These are phyloP conservation scores for Trapa incisa DNA, from an alignment of 345 rosid species.

Conservation along the genomic window DNA sequence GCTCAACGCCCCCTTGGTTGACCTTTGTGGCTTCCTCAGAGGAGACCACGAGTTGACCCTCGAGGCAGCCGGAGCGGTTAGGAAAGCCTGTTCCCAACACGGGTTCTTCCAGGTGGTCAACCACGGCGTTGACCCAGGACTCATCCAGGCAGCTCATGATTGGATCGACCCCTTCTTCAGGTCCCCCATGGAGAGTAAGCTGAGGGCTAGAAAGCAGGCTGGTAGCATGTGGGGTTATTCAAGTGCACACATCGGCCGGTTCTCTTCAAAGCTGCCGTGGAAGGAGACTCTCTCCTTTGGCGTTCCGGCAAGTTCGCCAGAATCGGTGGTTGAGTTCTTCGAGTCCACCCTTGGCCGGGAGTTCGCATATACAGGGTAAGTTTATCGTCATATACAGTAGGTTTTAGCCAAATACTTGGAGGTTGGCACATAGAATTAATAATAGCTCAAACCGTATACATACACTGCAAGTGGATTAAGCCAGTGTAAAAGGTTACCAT, in stretches of 20 bases:
- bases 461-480: too few relatives aligned
- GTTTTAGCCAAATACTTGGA: too few relatives aligned
- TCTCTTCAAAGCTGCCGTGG: conserved; percentile 49
- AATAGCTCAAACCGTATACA: too few relatives aligned
- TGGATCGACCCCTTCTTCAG: conserved; percentile 23
- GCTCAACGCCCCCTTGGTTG: conserved; percentile 32
- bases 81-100: conserved; percentile 38
- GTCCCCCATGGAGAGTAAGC: conserved; percentile 19
- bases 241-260: conserved; percentile 32
- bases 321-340: conserved; percentile 14
- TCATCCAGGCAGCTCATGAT: conserved; percentile 24
- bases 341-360: conserved; percentile 22
- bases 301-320: conserved; percentile 1
- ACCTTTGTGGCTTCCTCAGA: conserved; percentile 28
- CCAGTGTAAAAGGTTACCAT: too few relatives aligned
- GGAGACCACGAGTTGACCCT: conserved; percentile 26
- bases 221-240: conserved; percentile 35
- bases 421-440: too few relatives aligned
- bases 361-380: conserved; percentile 30
- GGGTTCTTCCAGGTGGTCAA: conserved; percentile 59
- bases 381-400: too few relatives aligned
- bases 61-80: conserved; percentile 18
- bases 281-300: conserved; percentile 46
- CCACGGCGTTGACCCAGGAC: conserved; percentile 34
- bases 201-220: conserved; percentile 14